Evolutionary conservation across 2,329 filamentous ascomycete genomes (phyloP).

Genomic region (Alternaria novae-zelandiae): DNA sequence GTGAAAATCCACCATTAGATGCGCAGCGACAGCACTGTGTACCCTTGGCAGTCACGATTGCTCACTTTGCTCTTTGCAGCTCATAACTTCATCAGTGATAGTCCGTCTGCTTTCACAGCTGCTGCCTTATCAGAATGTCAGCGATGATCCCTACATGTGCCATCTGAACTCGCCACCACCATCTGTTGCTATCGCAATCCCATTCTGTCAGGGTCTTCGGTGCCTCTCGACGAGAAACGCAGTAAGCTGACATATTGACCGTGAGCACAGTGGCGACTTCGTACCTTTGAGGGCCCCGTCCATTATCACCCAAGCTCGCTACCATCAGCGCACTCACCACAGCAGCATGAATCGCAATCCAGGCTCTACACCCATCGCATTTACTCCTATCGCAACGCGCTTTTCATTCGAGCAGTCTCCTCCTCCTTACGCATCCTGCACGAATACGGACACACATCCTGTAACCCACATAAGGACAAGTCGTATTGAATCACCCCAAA

Average conservation of each 20-base stretch:
- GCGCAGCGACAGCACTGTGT: neutral
- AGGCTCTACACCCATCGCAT: neutral
- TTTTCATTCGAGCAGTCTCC: neutral
- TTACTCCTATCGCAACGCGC: neutral
- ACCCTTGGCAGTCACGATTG: neutral
- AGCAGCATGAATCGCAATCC: accelerated
- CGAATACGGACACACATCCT: neutral
- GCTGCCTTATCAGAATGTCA: neutral
- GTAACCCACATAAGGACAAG: too few relatives aligned
- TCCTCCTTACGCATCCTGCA: neutral
- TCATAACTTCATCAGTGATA: neutral
- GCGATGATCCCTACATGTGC: neutral
- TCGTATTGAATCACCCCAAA: too few relatives aligned
- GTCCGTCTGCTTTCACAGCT: neutral
- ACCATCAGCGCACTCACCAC: neutral
- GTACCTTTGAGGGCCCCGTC: neutral
- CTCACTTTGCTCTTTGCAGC: neutral
- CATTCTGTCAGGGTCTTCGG: neutral
- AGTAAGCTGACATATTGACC: neutral
- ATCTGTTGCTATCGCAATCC: neutral
- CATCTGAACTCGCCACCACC: neutral
- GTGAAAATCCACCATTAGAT: neutral
- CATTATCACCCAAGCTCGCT: neutral
- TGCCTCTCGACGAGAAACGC: neutral
- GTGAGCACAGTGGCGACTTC: neutral